phyloP scores from a whole-genome alignment of 345 rosid genomes.

The Laguncularia racemosa region DNA sequence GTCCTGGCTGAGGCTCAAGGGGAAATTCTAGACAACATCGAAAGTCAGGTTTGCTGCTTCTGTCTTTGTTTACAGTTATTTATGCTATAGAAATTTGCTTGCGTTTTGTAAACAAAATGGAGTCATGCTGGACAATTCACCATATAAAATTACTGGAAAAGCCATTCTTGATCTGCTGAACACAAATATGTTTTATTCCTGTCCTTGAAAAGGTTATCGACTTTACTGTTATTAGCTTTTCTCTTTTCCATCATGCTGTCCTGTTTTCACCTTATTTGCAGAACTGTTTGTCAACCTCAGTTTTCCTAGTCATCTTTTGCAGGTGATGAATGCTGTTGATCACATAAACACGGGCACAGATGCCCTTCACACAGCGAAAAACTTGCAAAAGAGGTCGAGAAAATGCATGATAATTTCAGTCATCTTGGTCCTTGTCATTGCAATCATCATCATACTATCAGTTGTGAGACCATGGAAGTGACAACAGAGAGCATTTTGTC shows the following conservation, averaged over 20 bases:
- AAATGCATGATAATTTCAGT: constrained; percentile 64
- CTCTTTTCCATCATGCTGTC: too few relatives aligned
- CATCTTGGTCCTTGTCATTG: constrained; percentile 43
- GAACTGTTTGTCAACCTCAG: too few relatives aligned
- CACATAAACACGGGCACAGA: constrained; percentile 46
- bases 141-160: too few relatives aligned
- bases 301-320: constrained; percentile 13
- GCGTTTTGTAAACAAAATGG: neutral
- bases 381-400: constrained; percentile 45
- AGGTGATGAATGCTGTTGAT: constrained; percentile 48
- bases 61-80: neutral
- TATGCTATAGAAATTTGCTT: neutral
- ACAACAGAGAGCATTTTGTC: neutral
- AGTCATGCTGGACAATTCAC: too few relatives aligned
- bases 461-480: constrained; percentile 63
- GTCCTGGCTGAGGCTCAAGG: constrained; percentile 74
- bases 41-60: constrained; percentile 49
- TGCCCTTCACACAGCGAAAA: constrained; percentile 45
- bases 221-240: too few relatives aligned
- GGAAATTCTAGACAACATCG: constrained; percentile 60
- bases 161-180: too few relatives aligned
- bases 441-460: constrained; percentile 40
- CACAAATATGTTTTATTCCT: too few relatives aligned
- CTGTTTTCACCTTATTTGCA: too few relatives aligned
- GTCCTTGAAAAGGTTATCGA: too few relatives aligned